Evolutionary conservation across 805 yeast species (phyloP).

Genomic region (Yarrowia sp.): DNA sequence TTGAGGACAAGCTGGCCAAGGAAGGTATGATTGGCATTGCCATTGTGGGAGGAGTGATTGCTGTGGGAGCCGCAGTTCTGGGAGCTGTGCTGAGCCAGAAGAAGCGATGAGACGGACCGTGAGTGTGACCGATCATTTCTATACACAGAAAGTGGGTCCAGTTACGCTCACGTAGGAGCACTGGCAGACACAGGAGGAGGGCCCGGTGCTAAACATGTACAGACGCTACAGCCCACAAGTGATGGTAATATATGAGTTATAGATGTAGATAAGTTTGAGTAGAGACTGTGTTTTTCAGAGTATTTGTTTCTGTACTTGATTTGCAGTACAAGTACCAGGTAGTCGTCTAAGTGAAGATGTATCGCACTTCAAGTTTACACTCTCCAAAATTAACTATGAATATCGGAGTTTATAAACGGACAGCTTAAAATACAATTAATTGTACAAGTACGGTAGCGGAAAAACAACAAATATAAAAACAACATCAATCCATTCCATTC

Average conservation of each 20-base stretch:
- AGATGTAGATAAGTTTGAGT: neutral
- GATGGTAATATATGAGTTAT: neutral
- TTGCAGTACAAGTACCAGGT: too few relatives aligned
- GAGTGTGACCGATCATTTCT: neutral
- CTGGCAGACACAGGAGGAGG: too few relatives aligned
- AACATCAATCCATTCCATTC: too few relatives aligned
- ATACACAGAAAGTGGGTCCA: neutral
- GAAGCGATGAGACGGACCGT: conserved; percentile 14
- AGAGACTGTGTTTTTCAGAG: neutral
- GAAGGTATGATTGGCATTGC: conserved; percentile 91
- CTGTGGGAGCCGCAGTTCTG: conserved; percentile 68
- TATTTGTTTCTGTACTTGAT: too few relatives aligned
- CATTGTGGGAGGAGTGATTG: conserved; percentile 78
- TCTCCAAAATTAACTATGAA: too few relatives aligned
- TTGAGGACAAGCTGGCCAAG: conserved; percentile 77
- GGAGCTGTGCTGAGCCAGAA: conserved; percentile 38
- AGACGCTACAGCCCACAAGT: conserved; percentile 3
- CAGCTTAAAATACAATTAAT: too few relatives aligned
- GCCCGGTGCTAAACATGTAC: neutral
- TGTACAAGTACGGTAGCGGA: too few relatives aligned
- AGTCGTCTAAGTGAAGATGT: too few relatives aligned
- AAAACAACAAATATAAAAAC: too few relatives aligned
- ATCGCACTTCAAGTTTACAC: too few relatives aligned
- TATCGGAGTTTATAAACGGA: too few relatives aligned
- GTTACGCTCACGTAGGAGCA: neutral